Evolutionary conservation across 108 stramenopile species (phyloP).

Genomic region (Pseudonitzschia pungens): DNA sequence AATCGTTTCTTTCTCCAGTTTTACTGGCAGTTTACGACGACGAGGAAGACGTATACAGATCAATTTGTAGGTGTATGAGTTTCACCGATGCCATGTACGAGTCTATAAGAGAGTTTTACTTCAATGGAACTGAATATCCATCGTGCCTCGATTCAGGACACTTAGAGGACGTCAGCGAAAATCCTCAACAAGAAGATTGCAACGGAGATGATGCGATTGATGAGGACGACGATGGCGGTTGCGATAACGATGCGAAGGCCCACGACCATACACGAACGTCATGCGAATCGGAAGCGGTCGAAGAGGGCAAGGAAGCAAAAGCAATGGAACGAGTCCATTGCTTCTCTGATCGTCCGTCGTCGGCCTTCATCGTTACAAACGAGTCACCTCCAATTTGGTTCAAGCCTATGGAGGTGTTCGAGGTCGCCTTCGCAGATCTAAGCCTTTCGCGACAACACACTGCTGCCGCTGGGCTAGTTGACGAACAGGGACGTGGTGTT

Average conservation of each 20-base stretch:
- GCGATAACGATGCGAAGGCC: conserved; percentile 17
- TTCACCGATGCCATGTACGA: conserved; percentile 59
- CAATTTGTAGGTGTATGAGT: conserved; percentile 64
- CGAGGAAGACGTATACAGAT: conserved; percentile 72
- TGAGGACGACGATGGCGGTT: background rate
- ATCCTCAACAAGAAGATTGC: background rate
- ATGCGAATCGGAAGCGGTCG: background rate
- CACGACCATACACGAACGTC: background rate
- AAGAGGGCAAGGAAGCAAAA: background rate
- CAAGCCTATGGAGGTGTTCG: conserved; percentile 78
- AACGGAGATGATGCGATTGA: background rate
- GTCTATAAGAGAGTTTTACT: conserved; percentile 53
- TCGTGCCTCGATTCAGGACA: background rate
- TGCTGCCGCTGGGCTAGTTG: conserved; percentile 60
- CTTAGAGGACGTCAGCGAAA: background rate
- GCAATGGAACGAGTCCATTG: conserved; percentile 37
- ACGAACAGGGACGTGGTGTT: conserved; percentile 68
- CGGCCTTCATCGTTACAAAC: conserved; percentile 43
- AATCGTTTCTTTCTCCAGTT: conserved; percentile 65
- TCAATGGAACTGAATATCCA: conserved; percentile 44
- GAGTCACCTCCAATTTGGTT: conserved; percentile 74
- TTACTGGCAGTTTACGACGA: conserved; percentile 87
- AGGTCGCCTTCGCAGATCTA: conserved; percentile 87
- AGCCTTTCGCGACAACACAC: conserved; percentile 57
- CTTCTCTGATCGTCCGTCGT: conserved; percentile 38